Conservation (phyloP, 805 yeast genomes). For the Starmerella geochares region DNA sequence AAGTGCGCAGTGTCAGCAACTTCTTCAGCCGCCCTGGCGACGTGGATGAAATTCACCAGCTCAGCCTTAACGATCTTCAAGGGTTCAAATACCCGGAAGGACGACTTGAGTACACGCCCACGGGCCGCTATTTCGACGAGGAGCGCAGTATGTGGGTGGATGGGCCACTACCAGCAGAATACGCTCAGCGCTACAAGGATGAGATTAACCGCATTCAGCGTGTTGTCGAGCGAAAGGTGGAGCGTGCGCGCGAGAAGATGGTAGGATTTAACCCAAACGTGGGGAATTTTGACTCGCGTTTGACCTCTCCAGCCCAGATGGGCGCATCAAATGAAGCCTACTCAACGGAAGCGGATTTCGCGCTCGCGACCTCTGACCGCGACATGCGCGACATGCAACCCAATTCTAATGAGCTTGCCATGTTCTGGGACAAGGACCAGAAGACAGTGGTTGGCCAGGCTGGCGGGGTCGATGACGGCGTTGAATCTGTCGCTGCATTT, state of each 20-base stretch:
- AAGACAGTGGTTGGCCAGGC: not conserved
- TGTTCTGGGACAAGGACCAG: conserved; percentile 1
- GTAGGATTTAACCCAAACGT: not conserved
- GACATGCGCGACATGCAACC: not conserved
- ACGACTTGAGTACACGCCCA: conserved; percentile 14
- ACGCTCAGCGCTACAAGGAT: conserved; percentile 15
- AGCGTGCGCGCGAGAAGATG: conserved; percentile 12
- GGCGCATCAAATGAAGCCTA: not conserved
- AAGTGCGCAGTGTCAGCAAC: conserved; percentile 9
- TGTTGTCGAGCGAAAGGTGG: conserved; percentile 15
- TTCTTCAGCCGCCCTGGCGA: conserved; percentile 12
- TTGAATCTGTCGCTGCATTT: conserved; percentile 1
- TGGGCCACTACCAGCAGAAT: conserved; percentile 17
- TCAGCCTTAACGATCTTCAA: conserved; percentile 16
- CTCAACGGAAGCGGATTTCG: conserved; percentile 8
- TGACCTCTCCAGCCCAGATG: not conserved
- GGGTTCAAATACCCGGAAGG: conserved; percentile 21
- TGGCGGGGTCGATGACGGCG: not conserved
- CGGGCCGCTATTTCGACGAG: conserved; percentile 21
- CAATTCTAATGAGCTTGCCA: not conserved
- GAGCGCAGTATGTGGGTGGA: conserved; percentile 18
- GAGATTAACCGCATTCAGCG: conserved; percentile 16
- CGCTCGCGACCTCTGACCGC: conserved; percentile 7
- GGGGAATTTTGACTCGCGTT: not conserved
- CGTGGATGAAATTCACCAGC: conserved; percentile 9